Base-by-base conservation (phyloP, 192 early-diverging fungal genomes). In the Coemansia sp. region DNA sequence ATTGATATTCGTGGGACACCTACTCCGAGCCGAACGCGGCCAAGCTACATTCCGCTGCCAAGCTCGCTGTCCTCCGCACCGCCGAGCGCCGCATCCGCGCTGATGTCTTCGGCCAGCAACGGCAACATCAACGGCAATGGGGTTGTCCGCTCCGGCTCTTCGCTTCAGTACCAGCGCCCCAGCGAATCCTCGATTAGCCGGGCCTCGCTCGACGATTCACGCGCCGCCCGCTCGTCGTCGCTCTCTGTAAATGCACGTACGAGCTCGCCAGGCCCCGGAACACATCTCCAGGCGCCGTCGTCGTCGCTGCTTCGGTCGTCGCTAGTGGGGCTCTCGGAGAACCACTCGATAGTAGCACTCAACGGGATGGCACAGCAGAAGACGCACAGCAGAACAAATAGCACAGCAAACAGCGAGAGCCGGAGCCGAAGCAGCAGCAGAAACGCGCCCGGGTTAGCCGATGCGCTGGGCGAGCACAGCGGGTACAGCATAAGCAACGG, bases 21-120 rank as follows among this genome's bases (percentile, higher is more conserved):
- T 23, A 68, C 71, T 5, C 71, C 66, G 19, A 35, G 61, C 20
- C 25, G 65, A 29, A 63, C 34, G 32, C 62, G 58, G 19, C 70
- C 70, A n/a, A 73, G 64, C 59, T 65, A 76, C 36, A 70, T 76
- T 20, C 74, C 74, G 42, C 64, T 76, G 49, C 74, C 74, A 9
- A n/a, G 55, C 55, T 57, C 55, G 34, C 34, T 57, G 15, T 57
- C 55, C 17, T 57, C 55, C n/a, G 34, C 55, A 36, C 35, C 55
- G 34, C 55, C 55, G 9, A 36, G 55, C 55, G 17, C 34, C 4
- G 55, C 55, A 57, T 38, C 55, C 33, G 35, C 55, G 10, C 55
- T 63, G 14, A 42, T 52, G 3, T 29, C 66, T 2, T 36, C 60
- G 0, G 25, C 52, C 52, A 59, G 42, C 40, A 54, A 35, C 42